These are phyloP conservation scores for Echeveria elegans DNA, from an alignment of 164 flowering plant genomes.

Conservation along the genomic window DNA sequence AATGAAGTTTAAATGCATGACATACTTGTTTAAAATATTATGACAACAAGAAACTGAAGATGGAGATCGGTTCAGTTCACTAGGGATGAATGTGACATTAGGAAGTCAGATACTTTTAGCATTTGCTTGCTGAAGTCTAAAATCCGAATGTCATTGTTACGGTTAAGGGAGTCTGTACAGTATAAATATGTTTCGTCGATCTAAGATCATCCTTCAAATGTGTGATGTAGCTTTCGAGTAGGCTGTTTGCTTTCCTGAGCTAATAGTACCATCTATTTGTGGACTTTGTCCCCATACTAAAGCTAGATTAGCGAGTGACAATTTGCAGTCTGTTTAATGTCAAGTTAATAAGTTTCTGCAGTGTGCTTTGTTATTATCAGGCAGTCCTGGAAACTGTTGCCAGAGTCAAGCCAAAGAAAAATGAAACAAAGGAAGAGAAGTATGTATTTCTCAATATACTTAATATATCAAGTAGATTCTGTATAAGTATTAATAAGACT, in stretches of 20 bases:
- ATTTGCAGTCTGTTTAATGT: not conserved
- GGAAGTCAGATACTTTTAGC: not conserved
- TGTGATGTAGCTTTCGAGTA: too few species aligned
- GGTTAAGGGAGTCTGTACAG: not conserved
- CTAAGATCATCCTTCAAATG: too few species aligned
- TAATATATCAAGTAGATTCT: too few species aligned
- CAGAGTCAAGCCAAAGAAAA: slow-evolving; percentile 83
- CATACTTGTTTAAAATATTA: too few species aligned
- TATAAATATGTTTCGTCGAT: not conserved
- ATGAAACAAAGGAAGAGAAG: slow-evolving; percentile 89
- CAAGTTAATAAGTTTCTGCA: slow-evolving; percentile 13
- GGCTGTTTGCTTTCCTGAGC: too few species aligned
- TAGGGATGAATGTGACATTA: not conserved
- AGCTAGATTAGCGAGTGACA: not conserved
- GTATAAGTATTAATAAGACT: too few species aligned
- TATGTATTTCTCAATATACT: slow-evolving; percentile 19
- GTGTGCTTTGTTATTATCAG: slow-evolving; percentile 31
- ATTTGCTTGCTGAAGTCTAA: not conserved
- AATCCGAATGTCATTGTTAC: not conserved
- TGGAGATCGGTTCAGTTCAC: not conserved
- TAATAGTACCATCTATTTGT: not conserved
- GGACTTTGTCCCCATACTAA: not conserved
- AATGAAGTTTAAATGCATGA: too few species aligned
- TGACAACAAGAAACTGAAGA: too few species aligned
- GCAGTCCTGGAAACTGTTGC: slow-evolving; percentile 96